Evolutionary conservation across 148 eudicot species (phyloP).

Genomic region (Spergularia bocconei): DNA sequence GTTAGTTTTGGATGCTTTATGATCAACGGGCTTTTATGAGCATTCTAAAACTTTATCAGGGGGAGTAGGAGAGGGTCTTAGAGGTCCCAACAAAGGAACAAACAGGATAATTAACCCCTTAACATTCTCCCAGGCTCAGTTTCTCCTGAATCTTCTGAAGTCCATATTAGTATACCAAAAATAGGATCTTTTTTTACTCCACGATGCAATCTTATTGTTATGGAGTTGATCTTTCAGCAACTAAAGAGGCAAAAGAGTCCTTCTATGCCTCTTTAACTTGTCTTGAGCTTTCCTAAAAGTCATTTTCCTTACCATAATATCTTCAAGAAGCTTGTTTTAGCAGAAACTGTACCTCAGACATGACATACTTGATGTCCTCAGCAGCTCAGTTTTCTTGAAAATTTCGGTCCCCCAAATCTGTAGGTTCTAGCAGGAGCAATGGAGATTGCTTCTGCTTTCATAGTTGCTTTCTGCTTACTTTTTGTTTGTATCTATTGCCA

Average conservation of each 20-base stretch:
- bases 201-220: slow-evolving; percentile 1
- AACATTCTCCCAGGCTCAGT: slow-evolving; percentile 13
- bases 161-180: background rate
- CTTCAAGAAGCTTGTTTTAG: background rate
- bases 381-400: background rate
- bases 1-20: background rate
- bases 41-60: background rate
- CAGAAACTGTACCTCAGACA: background rate
- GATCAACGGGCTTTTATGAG: background rate
- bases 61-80: background rate
- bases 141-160: slow-evolving; percentile 1
- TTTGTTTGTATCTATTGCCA: background rate
- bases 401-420: background rate
- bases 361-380: background rate
- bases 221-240: background rate
- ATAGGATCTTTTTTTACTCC: background rate
- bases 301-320: background rate
- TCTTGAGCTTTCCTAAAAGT: background rate
- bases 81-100: background rate
- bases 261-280: background rate
- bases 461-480: background rate
- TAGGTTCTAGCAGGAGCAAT: background rate
- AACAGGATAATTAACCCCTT: background rate
- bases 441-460: background rate
- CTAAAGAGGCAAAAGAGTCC: slow-evolving; percentile 4